Percentiles rank a stretch among this genome's conserved stretches.
phyloP scores from a whole-genome alignment of 495 filamentous ascomycete genomes.

The Aspergillus incahuasiensis region DNA sequence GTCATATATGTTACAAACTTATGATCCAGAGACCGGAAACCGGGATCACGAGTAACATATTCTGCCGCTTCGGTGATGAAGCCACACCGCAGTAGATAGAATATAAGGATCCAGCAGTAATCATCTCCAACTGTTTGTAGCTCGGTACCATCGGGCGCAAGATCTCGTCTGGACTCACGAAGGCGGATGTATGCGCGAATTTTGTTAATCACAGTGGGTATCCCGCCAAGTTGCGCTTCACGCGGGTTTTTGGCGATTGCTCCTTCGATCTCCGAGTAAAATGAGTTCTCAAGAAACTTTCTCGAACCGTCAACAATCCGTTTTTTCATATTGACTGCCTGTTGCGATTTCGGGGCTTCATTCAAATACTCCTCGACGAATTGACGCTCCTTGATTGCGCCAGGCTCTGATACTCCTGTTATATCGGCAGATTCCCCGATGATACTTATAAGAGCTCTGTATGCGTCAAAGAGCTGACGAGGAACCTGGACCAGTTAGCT shows the following conservation, averaged over 20 bases:
- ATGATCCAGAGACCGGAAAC: slow-evolving; percentile 85
- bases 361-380: slow-evolving; percentile 71
- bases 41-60: slow-evolving; percentile 74
- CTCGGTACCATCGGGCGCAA: slow-evolving; percentile 67
- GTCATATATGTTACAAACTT: slow-evolving; percentile 87
- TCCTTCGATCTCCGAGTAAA: slow-evolving; percentile 68
- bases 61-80: slow-evolving; percentile 77
- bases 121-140: slow-evolving; percentile 69
- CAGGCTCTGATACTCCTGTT: slow-evolving; percentile 46
- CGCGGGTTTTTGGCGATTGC: slow-evolving; percentile 74
- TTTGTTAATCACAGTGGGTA: slow-evolving; percentile 81
- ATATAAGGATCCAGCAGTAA: slow-evolving; percentile 90
- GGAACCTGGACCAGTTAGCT: slow-evolving; percentile 43
- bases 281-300: slow-evolving; percentile 66
- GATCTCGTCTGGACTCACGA: slow-evolving; percentile 67
- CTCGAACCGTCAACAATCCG: slow-evolving; percentile 73
- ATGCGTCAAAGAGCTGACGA: slow-evolving; percentile 69
- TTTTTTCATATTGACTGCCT: slow-evolving; percentile 60
- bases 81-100: slow-evolving; percentile 84
- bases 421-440: slow-evolving; percentile 58
- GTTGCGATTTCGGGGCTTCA: slow-evolving; percentile 56
- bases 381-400: slow-evolving; percentile 65
- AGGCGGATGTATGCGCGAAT: slow-evolving; percentile 87
- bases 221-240: slow-evolving; percentile 85
- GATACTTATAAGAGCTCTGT: slow-evolving; percentile 70